Evolutionary conservation across 2,329 filamentous ascomycete species (phyloP).

Genomic region (Neonectria ditissima): DNA sequence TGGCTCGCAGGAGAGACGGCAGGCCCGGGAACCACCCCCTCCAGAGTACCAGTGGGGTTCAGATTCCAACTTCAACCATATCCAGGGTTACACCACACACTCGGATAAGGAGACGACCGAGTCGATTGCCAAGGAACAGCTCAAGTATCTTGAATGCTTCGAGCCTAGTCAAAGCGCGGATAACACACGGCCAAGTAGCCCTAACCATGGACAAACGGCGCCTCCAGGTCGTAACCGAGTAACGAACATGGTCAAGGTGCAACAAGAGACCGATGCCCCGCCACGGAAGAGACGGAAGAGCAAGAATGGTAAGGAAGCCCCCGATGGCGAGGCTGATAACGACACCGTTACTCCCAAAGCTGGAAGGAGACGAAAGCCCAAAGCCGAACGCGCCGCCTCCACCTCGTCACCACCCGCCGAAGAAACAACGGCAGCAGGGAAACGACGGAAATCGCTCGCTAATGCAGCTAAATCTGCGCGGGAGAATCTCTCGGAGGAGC

Average conservation of each 20-base stretch:
- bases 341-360: constrained; percentile 49
- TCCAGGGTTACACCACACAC: constrained; percentile 69
- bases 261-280: constrained; percentile 55
- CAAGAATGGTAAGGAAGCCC: constrained; percentile 58
- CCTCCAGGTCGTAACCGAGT: constrained; percentile 29
- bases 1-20: constrained; percentile 45
- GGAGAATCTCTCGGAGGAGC: constrained; percentile 82
- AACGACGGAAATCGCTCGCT: constrained; percentile 63
- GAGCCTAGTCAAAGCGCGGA: constrained; percentile 68
- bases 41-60: constrained; percentile 74
- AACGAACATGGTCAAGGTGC: constrained; percentile 46
- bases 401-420: constrained; percentile 50
- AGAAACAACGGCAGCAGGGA: constrained; percentile 52
- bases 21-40: constrained; percentile 51
- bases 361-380: constrained; percentile 61
- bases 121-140: constrained; percentile 65
- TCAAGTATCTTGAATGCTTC: constrained; percentile 69
- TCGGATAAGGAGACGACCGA: constrained; percentile 69
- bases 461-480: constrained; percentile 61
- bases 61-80: constrained; percentile 70
- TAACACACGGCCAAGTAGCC: constrained; percentile 71
- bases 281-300: constrained; percentile 68
- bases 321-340: constrained; percentile 57
- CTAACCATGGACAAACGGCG: constrained; percentile 46
- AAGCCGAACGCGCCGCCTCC: constrained; percentile 52